A percentile compares a stretch with the other conserved stretches of the same genome.
Conservation (phyloP, 495 filamentous ascomycete genomes). For the Tuber microsphaerosporum region DNA sequence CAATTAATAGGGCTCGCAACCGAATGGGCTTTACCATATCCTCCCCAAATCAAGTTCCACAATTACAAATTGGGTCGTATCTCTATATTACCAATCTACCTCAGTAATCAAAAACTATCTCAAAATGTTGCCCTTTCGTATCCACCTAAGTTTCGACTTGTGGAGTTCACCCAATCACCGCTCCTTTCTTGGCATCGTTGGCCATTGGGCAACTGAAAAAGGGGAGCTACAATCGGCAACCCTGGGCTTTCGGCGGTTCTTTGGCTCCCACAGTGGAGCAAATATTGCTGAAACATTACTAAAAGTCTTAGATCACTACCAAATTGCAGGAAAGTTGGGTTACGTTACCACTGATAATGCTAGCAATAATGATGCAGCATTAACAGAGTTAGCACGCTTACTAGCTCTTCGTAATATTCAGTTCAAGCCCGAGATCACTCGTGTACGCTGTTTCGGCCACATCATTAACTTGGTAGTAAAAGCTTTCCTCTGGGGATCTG, state of each 20-base stretch:
- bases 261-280: background rate
- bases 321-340: background rate
- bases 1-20: too few species aligned
- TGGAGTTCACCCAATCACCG: slow-evolving; percentile 8
- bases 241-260: background rate
- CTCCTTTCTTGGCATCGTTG: background rate
- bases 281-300: background rate
- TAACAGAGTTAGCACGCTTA: background rate
- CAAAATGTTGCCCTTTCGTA: background rate
- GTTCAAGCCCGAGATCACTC: background rate
- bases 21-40: background rate
- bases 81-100: background rate
- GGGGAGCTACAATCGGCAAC: background rate
- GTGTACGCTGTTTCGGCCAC: background rate
- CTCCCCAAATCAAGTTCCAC: background rate
- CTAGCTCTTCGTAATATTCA: too few species aligned
- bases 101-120: background rate
- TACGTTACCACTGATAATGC: background rate
- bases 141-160: background rate
- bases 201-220: background rate
- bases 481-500: background rate
- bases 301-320: background rate
- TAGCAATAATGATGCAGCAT: slow-evolving; percentile 1
- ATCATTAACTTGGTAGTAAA: slow-evolving; percentile 3
- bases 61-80: background rate